Conservation (phyloP, 2,329 filamentous ascomycete species). For the Microascus cirrosus region DNA sequence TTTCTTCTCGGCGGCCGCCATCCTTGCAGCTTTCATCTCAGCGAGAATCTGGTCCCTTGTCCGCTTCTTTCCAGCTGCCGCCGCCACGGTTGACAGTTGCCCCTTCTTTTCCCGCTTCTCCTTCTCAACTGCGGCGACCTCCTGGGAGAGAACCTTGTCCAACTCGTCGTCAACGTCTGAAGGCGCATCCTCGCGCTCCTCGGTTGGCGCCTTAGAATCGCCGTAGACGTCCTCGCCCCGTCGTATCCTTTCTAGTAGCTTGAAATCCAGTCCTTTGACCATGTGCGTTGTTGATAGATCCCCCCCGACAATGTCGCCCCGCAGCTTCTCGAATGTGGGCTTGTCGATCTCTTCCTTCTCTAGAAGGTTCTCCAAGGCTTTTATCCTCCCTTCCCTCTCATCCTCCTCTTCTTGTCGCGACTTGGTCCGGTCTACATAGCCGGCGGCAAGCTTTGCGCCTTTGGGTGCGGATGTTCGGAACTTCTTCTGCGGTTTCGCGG, state of each 20-base stretch:
- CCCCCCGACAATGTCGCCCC: conserved; percentile 71
- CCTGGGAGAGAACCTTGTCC: conserved; percentile 42
- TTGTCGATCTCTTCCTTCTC: conserved; percentile 78
- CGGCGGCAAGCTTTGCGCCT: conserved; percentile 66
- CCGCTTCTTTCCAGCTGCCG: conserved; percentile 47
- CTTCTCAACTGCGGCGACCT: conserved; percentile 41
- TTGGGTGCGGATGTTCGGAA: conserved; percentile 73
- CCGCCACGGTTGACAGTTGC: conserved; percentile 40
- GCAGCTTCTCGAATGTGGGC: conserved; percentile 63
- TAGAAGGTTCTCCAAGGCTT: conserved; percentile 68
- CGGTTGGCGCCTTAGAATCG: conserved; percentile 10
- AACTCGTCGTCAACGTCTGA: conserved; percentile 52
- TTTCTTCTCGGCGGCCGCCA: conserved; percentile 28
- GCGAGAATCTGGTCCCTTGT: conserved; percentile 57
- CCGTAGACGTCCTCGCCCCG: conserved; percentile 57
- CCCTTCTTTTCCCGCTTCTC: conserved; percentile 44
- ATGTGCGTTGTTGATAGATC: conserved; percentile 73
- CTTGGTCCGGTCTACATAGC: conserved; percentile 76
- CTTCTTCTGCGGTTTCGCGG: conserved; percentile 51
- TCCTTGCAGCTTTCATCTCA: conserved; percentile 51
- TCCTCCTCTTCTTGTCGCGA: conserved; percentile 42
- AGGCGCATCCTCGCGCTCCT: conserved; percentile 17
- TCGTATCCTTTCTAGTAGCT: conserved; percentile 58
- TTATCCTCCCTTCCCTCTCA: conserved; percentile 51
- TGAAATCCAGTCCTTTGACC: conserved; percentile 85